Evolutionary conservation across 768 basidiomycete genomes (phyloP).

Genomic region (Amanita polypyramis): DNA sequence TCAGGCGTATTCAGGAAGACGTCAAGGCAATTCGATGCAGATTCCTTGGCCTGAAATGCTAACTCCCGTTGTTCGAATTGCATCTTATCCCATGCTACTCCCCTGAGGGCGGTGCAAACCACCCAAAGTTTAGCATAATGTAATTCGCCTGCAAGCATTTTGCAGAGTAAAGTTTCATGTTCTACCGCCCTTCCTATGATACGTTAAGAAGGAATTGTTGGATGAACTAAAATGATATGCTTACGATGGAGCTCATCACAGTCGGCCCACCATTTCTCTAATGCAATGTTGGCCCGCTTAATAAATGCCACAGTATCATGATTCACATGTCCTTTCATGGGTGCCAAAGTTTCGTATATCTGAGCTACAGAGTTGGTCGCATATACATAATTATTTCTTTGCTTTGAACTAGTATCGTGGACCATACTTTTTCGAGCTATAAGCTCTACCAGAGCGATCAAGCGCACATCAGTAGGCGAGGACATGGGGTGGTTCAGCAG

Average conservation of each 20-base stretch:
- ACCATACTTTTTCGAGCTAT: conserved; percentile 81
- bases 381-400: neutral
- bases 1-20: conserved; percentile 76
- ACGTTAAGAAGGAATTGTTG: conserved; percentile 5
- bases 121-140: conserved; percentile 95
- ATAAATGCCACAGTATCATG: conserved; percentile 81
- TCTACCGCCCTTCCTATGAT: conserved; percentile 65
- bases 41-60: conserved; percentile 92
- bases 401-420: neutral
- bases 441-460: conserved; percentile 82
- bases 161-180: conserved; percentile 75
- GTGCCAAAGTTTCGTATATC: conserved; percentile 84
- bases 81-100: conserved; percentile 94
- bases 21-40: conserved; percentile 75
- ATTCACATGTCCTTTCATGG: conserved; percentile 79
- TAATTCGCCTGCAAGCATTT: conserved; percentile 80
- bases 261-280: conserved; percentile 88
- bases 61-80: conserved; percentile 90
- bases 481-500: conserved; percentile 80
- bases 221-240: conserved; percentile 13
- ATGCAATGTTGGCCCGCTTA: conserved; percentile 72
- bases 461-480: conserved; percentile 81
- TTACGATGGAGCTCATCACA: conserved; percentile 78
- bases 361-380: conserved; percentile 46
- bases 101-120: conserved; percentile 84